Evolutionary conservation across 139 green algal genomes (phyloP).

Genomic region (Pleodorina starrii): DNA sequence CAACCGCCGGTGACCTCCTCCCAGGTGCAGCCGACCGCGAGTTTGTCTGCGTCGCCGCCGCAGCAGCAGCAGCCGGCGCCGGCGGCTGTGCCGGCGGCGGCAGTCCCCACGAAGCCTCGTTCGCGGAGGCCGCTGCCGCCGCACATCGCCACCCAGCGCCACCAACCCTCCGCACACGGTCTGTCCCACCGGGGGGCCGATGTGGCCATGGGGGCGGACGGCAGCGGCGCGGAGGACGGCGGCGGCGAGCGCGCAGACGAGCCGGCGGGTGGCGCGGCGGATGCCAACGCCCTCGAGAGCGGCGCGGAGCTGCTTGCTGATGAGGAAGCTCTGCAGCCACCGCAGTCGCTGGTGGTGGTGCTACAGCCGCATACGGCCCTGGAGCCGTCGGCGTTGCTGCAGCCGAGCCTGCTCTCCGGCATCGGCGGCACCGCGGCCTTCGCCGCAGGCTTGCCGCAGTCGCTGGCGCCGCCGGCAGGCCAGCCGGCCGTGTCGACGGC

Average conservation of each 20-base stretch:
- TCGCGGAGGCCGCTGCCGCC: background rate
- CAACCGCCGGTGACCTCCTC: background rate
- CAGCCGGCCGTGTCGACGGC: background rate
- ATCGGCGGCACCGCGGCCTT: background rate
- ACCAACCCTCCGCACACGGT: background rate
- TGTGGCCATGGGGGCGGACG: background rate
- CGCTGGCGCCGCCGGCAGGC: background rate
- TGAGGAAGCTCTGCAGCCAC: background rate
- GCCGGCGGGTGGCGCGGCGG: background rate
- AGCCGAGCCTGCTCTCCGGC: background rate
- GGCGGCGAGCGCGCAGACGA: background rate
- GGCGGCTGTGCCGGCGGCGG: background rate
- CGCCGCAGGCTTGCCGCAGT: background rate
- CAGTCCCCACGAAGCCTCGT: slow-evolving; percentile 7
- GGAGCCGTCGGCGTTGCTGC: background rate
- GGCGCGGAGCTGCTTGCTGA: slow-evolving; percentile 16
- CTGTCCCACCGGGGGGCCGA: background rate
- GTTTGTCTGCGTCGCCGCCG: background rate
- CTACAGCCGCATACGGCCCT: background rate
- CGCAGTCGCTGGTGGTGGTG: background rate
- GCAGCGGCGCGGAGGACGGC: background rate
- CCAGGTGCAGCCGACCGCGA: background rate
- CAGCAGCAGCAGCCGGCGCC: background rate
- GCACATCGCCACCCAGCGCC: slow-evolving; percentile 29
- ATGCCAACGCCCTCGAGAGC: background rate